These are phyloP conservation scores for Pseudomonodictys pantanalensis DNA, from an alignment of 495 filamentous ascomycete genomes.

Conservation along the genomic window DNA sequence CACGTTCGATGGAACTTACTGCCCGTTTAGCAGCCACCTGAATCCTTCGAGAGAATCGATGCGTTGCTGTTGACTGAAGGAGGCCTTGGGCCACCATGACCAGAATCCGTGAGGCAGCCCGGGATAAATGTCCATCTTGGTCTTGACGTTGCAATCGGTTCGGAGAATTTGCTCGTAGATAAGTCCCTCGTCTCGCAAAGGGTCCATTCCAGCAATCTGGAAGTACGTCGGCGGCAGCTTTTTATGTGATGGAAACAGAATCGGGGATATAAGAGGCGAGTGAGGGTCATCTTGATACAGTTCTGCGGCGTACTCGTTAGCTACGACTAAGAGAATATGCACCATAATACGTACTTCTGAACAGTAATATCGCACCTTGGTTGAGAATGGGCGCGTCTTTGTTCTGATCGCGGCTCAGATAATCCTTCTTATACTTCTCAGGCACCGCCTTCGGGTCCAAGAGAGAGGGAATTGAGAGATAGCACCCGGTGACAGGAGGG, in stretches of 20 bases:
- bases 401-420: constrained; percentile 45
- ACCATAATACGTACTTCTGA: constrained; percentile 9
- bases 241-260: constrained; percentile 1
- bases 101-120: constrained; percentile 11
- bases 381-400: constrained; percentile 33
- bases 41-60: not conserved
- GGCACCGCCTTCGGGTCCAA: constrained; percentile 25
- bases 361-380: constrained; percentile 18
- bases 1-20: not conserved
- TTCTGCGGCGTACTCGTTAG: not conserved
- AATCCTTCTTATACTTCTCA: constrained; percentile 38
- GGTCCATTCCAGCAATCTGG: constrained; percentile 37
- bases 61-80: not conserved
- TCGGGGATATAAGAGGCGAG: not conserved
- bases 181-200: constrained; percentile 35
- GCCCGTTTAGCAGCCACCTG: not conserved
- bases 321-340: not conserved
- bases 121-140: constrained; percentile 9
- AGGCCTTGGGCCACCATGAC: not conserved
- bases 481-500: constrained; percentile 8
- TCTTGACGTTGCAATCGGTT: not conserved
- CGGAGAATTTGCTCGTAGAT: constrained; percentile 25
- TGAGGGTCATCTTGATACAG: not conserved
- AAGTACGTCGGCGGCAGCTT: constrained; percentile 42
- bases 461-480: not conserved